Evolutionary conservation across 805 yeast species (phyloP).

Genomic region (Teunomyces pallodes): DNA sequence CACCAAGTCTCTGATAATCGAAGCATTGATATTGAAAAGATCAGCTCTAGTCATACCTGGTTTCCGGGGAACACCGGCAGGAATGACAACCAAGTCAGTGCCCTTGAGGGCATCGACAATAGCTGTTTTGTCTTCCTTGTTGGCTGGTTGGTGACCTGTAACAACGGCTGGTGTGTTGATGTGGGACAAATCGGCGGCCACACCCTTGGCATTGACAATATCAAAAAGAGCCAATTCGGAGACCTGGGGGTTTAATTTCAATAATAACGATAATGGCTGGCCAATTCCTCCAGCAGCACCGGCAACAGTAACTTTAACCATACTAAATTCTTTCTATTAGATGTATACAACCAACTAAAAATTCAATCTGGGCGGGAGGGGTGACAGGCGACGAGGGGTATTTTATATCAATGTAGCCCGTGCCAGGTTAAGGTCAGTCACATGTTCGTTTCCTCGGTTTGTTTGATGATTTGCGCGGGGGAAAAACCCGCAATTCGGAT

Average conservation of each 20-base stretch:
- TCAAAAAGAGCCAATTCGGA: constrained; percentile 41
- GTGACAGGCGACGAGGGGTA: neutral
- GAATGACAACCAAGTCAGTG: constrained; percentile 41
- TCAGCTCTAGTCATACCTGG: constrained; percentile 51
- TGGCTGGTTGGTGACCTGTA: constrained; percentile 39
- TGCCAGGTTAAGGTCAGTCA: constrained; percentile 1
- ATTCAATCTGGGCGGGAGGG: no score
- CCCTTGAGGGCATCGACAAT: constrained; percentile 36
- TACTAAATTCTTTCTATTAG: constrained; percentile 6
- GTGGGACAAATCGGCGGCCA: constrained; percentile 46
- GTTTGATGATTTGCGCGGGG: constrained; percentile 2
- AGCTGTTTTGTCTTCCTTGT: constrained; percentile 37
- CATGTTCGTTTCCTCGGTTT: constrained; percentile 4
- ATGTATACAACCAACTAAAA: no score
- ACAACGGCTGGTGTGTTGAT: constrained; percentile 40
- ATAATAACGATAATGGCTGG: constrained; percentile 43
- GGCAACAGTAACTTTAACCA: constrained; percentile 47
- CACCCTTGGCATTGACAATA: constrained; percentile 45
- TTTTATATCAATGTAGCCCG: neutral
- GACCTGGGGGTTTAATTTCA: constrained; percentile 39
- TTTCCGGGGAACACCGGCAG: constrained; percentile 49
- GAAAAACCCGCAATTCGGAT: neutral
- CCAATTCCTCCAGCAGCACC: constrained; percentile 52
- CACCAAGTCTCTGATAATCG: constrained; percentile 42
- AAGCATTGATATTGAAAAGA: constrained; percentile 46